Evolutionary conservation across 768 basidiomycete genomes (phyloP).

Genomic region (Suillus alpinus): DNA sequence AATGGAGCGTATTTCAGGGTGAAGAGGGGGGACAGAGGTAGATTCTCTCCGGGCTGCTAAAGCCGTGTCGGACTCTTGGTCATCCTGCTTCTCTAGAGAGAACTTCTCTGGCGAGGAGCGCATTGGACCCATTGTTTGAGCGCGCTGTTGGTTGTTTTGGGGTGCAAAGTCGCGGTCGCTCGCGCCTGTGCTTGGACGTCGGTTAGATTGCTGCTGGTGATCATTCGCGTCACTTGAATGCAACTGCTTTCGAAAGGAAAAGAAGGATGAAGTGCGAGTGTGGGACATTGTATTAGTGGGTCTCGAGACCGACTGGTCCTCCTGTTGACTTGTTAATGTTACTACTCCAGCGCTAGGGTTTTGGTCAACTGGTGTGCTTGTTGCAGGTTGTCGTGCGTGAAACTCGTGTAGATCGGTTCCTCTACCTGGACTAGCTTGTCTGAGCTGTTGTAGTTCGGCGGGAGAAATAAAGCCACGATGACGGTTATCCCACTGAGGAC

Average conservation of each 20-base stretch:
- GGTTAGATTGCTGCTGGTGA: conserved; percentile 10
- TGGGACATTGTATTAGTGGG: conserved; percentile 33
- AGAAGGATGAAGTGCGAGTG: conserved; percentile 61
- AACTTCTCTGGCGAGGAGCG: conserved; percentile 14
- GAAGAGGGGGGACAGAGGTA: conserved; percentile 45
- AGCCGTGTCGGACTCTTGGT: conserved; percentile 21
- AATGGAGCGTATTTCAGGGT: conserved; percentile 81
- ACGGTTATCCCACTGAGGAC: conserved; percentile 35
- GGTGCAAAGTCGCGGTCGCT: conserved; percentile 22
- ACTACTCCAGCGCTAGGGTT: conserved; percentile 6
- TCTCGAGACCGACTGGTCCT: conserved; percentile 2
- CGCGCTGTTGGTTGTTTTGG: conserved; percentile 26
- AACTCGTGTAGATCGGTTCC: conserved; percentile 32
- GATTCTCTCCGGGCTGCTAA: conserved; percentile 19
- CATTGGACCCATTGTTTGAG: conserved; percentile 29
- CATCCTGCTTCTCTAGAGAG: background rate
- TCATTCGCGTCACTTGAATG: conserved; percentile 27
- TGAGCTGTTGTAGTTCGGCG: conserved; percentile 32
- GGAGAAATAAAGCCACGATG: conserved; percentile 34
- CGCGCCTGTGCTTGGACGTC: conserved; percentile 10
- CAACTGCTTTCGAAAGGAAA: conserved; percentile 51
- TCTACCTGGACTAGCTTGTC: conserved; percentile 31
- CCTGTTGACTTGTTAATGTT: conserved; percentile 39
- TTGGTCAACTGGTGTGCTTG: conserved; percentile 2
- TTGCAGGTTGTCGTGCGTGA: conserved; percentile 25